Percentiles rank a stretch among this genome's conserved stretches.
Conservation (phyloP, 495 filamentous ascomycete species). For the Penicillium flavigenum region DNA sequence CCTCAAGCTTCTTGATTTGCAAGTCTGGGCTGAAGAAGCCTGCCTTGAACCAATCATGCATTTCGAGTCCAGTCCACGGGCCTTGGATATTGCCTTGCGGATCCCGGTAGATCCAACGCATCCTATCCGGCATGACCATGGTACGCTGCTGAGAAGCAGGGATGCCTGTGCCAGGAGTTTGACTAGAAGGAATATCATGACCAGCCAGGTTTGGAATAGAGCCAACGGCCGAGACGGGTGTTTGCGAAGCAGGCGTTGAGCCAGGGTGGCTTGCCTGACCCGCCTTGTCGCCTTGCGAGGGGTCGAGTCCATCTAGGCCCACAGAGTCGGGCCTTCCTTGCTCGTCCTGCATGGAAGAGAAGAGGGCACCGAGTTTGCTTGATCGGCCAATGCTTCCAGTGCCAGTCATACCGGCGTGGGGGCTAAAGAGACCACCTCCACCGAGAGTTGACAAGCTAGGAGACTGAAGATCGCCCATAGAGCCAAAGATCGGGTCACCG, state of each 20-base stretch:
- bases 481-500: conserved; percentile 69
- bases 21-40: conserved; percentile 95
- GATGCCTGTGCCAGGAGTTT: conserved; percentile 51
- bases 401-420: conserved; percentile 45
- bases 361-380: conserved; percentile 83
- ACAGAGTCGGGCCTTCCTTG: conserved; percentile 52
- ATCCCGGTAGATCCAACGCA: conserved; percentile 97
- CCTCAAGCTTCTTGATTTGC: conserved; percentile 90
- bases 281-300: conserved; percentile 28
- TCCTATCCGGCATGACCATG: conserved; percentile 99
- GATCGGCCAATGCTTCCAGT: conserved; percentile 63
- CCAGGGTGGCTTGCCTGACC: conserved; percentile 32
- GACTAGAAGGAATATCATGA: conserved; percentile 31
- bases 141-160: conserved; percentile 72
- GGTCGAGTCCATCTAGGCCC: conserved; percentile 40
- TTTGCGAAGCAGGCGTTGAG: conserved; percentile 42
- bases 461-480: conserved; percentile 71
- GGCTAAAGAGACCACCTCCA: conserved; percentile 55
- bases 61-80: conserved; percentile 92
- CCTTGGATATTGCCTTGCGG: conserved; percentile 89
- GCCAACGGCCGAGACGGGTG: conserved; percentile 45
- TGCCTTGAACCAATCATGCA: conserved; percentile 99
- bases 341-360: conserved; percentile 85
- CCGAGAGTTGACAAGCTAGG: conserved; percentile 65
- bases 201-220: conserved; percentile 37